A percentile compares a stretch with the other conserved stretches of the same genome.
Evolutionary conservation across 1,284 basidiomycete genomes (phyloP).

Genomic region (Peniophora sp.): DNA sequence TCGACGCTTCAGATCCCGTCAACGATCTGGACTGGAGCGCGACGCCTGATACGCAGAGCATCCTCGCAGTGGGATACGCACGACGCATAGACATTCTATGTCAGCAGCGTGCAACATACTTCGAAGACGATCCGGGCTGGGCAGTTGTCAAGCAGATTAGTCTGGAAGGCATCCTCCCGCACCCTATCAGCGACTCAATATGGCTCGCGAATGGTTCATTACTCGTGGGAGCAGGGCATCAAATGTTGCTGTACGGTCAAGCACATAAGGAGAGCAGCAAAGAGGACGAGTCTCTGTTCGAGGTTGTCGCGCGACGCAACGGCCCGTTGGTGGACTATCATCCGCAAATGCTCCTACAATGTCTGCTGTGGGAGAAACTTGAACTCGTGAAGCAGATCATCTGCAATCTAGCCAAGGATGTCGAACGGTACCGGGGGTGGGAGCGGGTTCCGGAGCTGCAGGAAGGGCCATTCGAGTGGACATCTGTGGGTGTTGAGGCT

Average conservation of each 20-base stretch:
- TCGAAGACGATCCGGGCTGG: constrained; percentile 77
- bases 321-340: constrained; percentile 85
- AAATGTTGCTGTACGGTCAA: constrained; percentile 68
- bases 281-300: constrained; percentile 48
- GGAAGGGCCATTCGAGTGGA: constrained; percentile 30
- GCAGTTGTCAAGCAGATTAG: constrained; percentile 67
- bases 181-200: constrained; percentile 77
- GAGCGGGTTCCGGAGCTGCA: too few relatives aligned
- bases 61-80: constrained; percentile 80
- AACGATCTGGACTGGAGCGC: constrained; percentile 87
- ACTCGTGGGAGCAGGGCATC: constrained; percentile 68
- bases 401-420: constrained; percentile 47
- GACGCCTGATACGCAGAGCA: constrained; percentile 83
- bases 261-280: constrained; percentile 14
- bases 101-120: constrained; percentile 85
- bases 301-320: constrained; percentile 74
- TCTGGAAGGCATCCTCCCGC: constrained; percentile 60
- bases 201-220: constrained; percentile 81
- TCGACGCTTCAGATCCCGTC: constrained; percentile 49
- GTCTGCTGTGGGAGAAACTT: constrained; percentile 82
- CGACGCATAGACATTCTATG: constrained; percentile 76
- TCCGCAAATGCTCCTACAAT: constrained; percentile 88
- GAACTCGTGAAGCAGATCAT: constrained; percentile 80
- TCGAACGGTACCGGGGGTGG: constrained; percentile 14
- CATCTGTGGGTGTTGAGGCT: constrained; percentile 14